Conservation (phyloP, 1,284 basidiomycete genomes). For the Entoloma clypeatum region DNA sequence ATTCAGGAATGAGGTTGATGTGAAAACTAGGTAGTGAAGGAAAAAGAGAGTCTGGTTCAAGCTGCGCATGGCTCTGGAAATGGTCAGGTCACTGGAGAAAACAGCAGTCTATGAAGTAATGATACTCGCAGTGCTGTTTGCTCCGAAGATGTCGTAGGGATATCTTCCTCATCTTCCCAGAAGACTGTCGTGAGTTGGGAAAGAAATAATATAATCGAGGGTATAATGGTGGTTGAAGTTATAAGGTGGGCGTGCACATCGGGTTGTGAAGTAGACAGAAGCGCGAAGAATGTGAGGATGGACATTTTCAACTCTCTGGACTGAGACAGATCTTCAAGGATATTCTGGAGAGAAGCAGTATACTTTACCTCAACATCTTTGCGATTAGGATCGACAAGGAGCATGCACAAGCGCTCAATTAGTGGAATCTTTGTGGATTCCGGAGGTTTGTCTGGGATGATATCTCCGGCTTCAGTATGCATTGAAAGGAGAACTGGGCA, state of each 20-base stretch:
- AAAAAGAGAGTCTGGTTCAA: slow-evolving; percentile 52
- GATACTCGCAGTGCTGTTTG: slow-evolving; percentile 37
- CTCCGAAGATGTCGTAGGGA: slow-evolving; percentile 35
- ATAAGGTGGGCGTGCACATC: slow-evolving; percentile 49
- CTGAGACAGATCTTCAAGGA: slow-evolving; percentile 5
- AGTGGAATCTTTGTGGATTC: slow-evolving; percentile 40
- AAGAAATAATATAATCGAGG: slow-evolving; percentile 56
- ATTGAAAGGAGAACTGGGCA: slow-evolving; percentile 35
- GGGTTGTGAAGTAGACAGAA: slow-evolving; percentile 49
- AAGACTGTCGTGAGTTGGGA: slow-evolving; percentile 48
- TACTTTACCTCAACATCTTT: slow-evolving; percentile 41
- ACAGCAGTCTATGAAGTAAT: background rate
- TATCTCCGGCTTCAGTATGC: slow-evolving; percentile 17
- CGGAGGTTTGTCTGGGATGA: slow-evolving; percentile 19
- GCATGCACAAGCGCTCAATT: slow-evolving; percentile 49
- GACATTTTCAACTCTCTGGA: slow-evolving; percentile 36
- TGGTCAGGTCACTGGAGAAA: slow-evolving; percentile 9
- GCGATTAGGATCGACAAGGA: slow-evolving; percentile 44
- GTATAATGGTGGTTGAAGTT: slow-evolving; percentile 52
- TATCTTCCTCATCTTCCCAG: slow-evolving; percentile 61
- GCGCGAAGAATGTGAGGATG: slow-evolving; percentile 54
- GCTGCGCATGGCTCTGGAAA: slow-evolving; percentile 44
- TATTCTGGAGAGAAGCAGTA: background rate
- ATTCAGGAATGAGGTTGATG: slow-evolving; percentile 40
- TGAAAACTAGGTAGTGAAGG: slow-evolving; percentile 57